Percentiles rank a stretch among this genome's conserved stretches.
These are phyloP conservation scores for Allomyces javanicus DNA, from an alignment of 192 early-diverging fungal species.

Conservation along the genomic window DNA sequence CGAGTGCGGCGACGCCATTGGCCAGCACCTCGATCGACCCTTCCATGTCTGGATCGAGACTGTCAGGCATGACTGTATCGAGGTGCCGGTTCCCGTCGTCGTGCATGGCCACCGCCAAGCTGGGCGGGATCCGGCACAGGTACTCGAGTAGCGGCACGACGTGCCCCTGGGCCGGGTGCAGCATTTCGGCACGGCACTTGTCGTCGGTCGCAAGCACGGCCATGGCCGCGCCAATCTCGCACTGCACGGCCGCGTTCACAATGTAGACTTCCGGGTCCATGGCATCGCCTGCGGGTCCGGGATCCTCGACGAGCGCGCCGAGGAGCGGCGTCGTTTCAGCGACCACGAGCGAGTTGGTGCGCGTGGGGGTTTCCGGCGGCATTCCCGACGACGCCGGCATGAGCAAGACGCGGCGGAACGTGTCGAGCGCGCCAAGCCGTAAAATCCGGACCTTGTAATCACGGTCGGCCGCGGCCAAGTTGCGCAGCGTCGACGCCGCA, in stretches of 20 bases:
- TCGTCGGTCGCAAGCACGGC: conserved; percentile 41
- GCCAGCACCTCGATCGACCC: neutral
- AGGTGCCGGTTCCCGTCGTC: too few relatives aligned
- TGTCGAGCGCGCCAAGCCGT: conserved; percentile 53
- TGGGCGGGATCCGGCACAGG: neutral
- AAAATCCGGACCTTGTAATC: conserved; percentile 54
- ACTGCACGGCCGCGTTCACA: conserved; percentile 38
- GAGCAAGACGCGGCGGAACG: conserved; percentile 35
- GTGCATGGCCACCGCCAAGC: too few relatives aligned
- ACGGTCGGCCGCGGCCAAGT: conserved; percentile 58
- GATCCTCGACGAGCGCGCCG: neutral
- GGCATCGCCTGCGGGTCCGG: neutral
- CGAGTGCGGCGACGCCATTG: neutral
- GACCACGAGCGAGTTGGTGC: neutral
- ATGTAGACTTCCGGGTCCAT: conserved; percentile 1
- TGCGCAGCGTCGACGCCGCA: conserved; percentile 63
- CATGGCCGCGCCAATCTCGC: conserved; percentile 67
- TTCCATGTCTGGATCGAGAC: too few relatives aligned
- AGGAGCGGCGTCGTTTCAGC: neutral
- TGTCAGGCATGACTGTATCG: too few relatives aligned
- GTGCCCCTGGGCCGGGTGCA: neutral
- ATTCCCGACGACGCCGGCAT: conserved; percentile 2
- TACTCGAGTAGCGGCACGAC: neutral
- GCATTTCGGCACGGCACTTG: neutral
- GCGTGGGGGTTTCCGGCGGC: neutral